Evolutionary conservation across 1,284 basidiomycete genomes (phyloP), one percentile per base, ranked within the genome.

Genomic region (Ustilago trichophora): DNA sequence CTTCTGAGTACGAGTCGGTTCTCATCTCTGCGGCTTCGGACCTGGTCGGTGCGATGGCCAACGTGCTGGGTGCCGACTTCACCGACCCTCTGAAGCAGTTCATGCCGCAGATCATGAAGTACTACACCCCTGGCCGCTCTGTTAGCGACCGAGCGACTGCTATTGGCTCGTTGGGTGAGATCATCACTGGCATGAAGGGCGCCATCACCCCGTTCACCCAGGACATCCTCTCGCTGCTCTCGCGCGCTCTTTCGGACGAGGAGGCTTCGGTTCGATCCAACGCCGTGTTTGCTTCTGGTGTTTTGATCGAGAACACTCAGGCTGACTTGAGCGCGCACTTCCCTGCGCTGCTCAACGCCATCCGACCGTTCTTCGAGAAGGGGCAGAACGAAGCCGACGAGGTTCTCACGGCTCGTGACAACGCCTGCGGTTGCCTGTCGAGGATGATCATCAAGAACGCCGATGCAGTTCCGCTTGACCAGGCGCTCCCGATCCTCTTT

Each of bases 1-100:
- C 91, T 72, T 94, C 94, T 6, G 96, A 99, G 84, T 97, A 95
- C 82, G 96, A 98, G 83, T 92, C 93, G 13, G 91, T 95, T 36
- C 87, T 99, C 57, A 91, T 98, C 81, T 92, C 91, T 29, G 90
- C 93, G 31, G 95, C 96, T 24, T 90, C 90, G 44, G 96, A 99
- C 82, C 89, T 99, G 51, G 94, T 98, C 50, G 89, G 94, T 58
- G 87, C 92, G 6, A 85, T 99, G 77, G 92, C 95, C 27, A 89
- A 88, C 65, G 90, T 89, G 21, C 87, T 97, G 15, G 93, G 93
- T 12, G 70, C 86, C 27, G 92, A 93, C 83, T 98, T 98, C 78
- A 86, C 87, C n/a, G 87, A 87, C 57, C 89, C 91, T 15, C 95
- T 98, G 83, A 83, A 83, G 59, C 87, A 87, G 36, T 97, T 98